Evolutionary conservation across 345 rosid genomes (phyloP).

Genomic region (Dipteronia dyeriana): DNA sequence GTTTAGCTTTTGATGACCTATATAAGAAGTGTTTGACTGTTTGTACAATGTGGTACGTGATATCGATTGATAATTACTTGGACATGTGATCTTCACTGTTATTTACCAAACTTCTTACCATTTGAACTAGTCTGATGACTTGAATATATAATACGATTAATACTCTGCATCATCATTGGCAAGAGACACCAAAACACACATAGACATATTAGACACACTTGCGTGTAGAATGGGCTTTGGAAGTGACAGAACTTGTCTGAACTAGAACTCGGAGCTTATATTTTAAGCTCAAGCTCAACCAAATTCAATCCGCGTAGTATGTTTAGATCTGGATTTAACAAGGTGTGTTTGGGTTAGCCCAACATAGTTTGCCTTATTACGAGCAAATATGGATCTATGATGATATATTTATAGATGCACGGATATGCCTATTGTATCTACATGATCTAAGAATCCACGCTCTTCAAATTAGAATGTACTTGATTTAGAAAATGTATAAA

Average conservation of each 20-base stretch:
- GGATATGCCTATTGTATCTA: neutral
- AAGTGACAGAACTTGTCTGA: neutral
- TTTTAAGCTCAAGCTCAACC: neutral
- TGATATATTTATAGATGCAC: neutral
- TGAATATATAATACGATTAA: neutral
- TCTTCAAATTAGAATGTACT: neutral
- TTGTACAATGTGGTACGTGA: too few species aligned
- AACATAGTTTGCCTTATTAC: neutral
- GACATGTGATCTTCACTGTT: neutral
- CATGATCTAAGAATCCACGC: neutral
- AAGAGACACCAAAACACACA: neutral
- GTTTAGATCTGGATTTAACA: neutral
- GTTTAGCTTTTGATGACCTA: neutral
- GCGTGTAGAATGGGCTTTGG: neutral
- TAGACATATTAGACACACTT: too few species aligned
- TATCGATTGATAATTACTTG: neutral
- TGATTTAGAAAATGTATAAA: neutral
- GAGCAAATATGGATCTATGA: neutral
- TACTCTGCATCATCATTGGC: neutral
- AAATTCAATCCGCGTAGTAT: neutral
- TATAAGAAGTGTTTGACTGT: too few species aligned
- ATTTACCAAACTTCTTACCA: neutral
- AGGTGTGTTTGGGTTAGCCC: neutral
- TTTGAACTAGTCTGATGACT: neutral
- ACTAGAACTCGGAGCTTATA: neutral